phyloP scores from a whole-genome alignment of 805 yeast species.

The Wickerhamomyces queroliae region DNA sequence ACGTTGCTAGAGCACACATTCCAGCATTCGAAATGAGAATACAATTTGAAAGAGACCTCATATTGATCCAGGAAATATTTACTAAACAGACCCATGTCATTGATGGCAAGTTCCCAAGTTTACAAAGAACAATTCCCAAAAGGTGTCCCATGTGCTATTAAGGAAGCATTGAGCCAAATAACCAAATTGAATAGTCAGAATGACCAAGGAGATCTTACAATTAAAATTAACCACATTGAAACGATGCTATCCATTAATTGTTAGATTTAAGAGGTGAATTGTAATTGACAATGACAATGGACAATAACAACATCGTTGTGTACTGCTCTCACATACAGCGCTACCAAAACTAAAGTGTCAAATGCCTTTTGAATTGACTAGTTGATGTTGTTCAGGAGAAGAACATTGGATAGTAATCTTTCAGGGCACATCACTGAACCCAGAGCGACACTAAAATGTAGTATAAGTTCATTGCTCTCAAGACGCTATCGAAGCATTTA shows the following conservation, averaged over 20 bases:
- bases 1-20: slow-evolving; percentile 47
- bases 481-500: too few relatives aligned
- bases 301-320: too few relatives aligned
- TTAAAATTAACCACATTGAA: slow-evolving; percentile 28
- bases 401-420: too few relatives aligned
- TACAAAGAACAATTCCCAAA: slow-evolving; percentile 32
- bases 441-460: too few relatives aligned
- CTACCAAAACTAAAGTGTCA: too few relatives aligned
- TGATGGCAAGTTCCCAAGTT: slow-evolving; percentile 28
- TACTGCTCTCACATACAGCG: too few relatives aligned
- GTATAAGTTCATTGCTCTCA: too few relatives aligned
- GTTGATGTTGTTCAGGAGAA: too few relatives aligned
- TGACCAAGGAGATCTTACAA: neutral
- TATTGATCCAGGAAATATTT: slow-evolving; percentile 9
- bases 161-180: slow-evolving; percentile 44
- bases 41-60: slow-evolving; percentile 25
- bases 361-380: too few relatives aligned
- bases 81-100: slow-evolving; percentile 13
- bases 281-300: too few relatives aligned
- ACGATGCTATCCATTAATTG: slow-evolving; percentile 31
- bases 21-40: slow-evolving; percentile 29
- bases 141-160: slow-evolving; percentile 23
- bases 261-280: neutral
- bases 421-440: too few relatives aligned
- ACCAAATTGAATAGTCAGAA: slow-evolving; percentile 22